Evolutionary conservation across 2,329 filamentous ascomycete species (phyloP).

Genomic region (Podosphaera fusca): DNA sequence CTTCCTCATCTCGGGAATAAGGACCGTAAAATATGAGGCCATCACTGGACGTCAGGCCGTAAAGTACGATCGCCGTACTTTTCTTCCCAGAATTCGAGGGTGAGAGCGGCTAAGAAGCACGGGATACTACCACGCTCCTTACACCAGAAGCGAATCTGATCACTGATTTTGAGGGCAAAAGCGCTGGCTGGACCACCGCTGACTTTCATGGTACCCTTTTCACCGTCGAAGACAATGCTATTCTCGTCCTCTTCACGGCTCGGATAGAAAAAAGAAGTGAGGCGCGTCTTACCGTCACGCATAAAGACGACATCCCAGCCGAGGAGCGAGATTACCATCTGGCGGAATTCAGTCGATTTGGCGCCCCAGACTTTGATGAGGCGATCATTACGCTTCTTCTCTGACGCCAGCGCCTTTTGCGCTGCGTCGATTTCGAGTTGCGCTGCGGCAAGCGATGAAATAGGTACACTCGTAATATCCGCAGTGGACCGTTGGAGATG

Average conservation of each 20-base stretch:
- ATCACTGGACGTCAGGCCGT: slow-evolving; percentile 4
- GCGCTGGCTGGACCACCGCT: slow-evolving; percentile 67
- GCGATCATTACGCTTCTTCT: slow-evolving; percentile 63
- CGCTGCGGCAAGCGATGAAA: slow-evolving; percentile 50
- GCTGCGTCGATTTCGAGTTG: slow-evolving; percentile 54
- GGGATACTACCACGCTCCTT: slow-evolving; percentile 83
- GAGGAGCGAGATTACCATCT: slow-evolving; percentile 75
- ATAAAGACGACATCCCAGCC: slow-evolving; percentile 93
- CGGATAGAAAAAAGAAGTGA: slow-evolving; percentile 68
- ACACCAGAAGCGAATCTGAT: slow-evolving; percentile 88
- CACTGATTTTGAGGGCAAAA: slow-evolving; percentile 67
- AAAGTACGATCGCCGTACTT: slow-evolving; percentile 12
- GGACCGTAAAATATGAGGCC: not conserved
- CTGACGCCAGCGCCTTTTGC: slow-evolving; percentile 42
- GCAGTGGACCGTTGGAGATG: slow-evolving; percentile 31
- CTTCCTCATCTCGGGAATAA: no score
- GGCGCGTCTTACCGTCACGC: slow-evolving; percentile 86
- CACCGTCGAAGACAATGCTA: slow-evolving; percentile 68
- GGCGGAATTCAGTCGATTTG: slow-evolving; percentile 85
- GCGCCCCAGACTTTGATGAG: slow-evolving; percentile 82
- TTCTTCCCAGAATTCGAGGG: slow-evolving; percentile 78
- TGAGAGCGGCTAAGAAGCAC: slow-evolving; percentile 75
- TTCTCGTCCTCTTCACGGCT: slow-evolving; percentile 40
- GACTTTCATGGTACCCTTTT: slow-evolving; percentile 95
- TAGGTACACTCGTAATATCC: slow-evolving; percentile 32